Percentiles rank a stretch among this genome's conserved stretches.
Evolutionary conservation across 345 rosid genomes (phyloP).

Genomic region (Syzygium jambos): DNA sequence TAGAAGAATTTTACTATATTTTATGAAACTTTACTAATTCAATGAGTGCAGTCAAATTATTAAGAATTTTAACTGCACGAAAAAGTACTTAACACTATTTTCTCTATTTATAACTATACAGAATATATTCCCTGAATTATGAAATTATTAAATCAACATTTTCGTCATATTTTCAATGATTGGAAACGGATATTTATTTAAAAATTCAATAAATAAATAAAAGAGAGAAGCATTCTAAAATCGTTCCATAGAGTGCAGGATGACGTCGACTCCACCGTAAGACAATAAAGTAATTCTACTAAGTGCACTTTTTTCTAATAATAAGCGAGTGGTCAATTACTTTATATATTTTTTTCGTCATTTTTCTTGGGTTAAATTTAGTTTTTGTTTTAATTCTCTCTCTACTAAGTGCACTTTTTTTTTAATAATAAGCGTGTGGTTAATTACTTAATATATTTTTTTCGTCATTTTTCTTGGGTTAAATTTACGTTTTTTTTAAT

Average conservation of each 20-base stretch:
- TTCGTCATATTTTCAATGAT: neutral
- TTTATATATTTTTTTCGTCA: neutral
- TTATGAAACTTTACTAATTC: neutral
- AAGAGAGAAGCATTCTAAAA: neutral
- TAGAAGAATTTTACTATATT: neutral
- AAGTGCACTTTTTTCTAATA: neutral
- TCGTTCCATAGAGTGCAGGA: neutral
- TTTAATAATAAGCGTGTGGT: neutral
- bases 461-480: neutral
- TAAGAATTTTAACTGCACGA: neutral
- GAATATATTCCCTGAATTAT: neutral
- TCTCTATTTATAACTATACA: neutral
- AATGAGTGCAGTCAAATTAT: neutral
- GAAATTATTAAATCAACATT: neutral
- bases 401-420: neutral
- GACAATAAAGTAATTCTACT: neutral
- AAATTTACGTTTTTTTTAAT: neutral
- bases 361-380: neutral
- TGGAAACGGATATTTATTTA: neutral
- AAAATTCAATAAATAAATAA: neutral
- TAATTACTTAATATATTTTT: neutral
- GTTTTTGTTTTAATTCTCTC: neutral
- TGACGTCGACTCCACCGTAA: neutral
- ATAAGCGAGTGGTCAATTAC: neutral
- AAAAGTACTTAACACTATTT: neutral